These are phyloP conservation scores for Eremochloa ophiuroides DNA, from an alignment of 176 grass and related monocot species.

Conservation along the genomic window DNA sequence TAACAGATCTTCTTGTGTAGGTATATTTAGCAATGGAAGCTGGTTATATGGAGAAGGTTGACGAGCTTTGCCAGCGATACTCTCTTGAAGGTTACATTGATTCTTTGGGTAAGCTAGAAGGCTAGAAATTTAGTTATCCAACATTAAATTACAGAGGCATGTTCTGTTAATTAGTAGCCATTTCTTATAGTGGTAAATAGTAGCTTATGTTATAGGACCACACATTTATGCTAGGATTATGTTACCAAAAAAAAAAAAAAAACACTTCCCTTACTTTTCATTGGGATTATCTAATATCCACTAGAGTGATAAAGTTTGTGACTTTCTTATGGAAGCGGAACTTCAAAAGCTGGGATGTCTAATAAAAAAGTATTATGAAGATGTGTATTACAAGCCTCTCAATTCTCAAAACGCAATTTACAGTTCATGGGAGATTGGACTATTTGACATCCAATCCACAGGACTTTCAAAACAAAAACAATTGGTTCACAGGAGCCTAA, in stretches of 20 bases:
- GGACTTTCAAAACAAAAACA: not conserved
- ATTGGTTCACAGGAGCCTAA: not conserved
- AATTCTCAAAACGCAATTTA: not conserved
- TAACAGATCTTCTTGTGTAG: constrained; percentile 28
- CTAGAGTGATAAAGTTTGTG: not conserved
- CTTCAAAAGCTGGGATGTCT: not conserved
- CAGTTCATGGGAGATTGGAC: not conserved
- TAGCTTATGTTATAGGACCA: not conserved
- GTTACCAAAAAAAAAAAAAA: too few species aligned
- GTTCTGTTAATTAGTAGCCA: not conserved
- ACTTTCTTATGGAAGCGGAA: not conserved
- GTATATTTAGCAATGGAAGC: constrained; percentile 95
- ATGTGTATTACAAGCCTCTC: not conserved
- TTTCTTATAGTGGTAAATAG: not conserved
- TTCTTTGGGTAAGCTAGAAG: constrained; percentile 58
- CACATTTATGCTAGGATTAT: not conserved
- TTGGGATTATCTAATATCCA: not conserved
- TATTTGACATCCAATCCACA: not conserved
- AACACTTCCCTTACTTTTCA: not conserved
- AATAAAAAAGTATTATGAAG: not conserved
- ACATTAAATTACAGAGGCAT: not conserved
- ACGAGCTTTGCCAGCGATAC: constrained; percentile 79
- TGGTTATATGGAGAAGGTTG: constrained; percentile 89
- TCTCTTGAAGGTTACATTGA: constrained; percentile 81
- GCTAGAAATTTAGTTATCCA: not conserved